Evolutionary conservation across 768 basidiomycete species (phyloP), one percentile per base, ranked within the genome.

Genomic region (Mycena leptocephala): DNA sequence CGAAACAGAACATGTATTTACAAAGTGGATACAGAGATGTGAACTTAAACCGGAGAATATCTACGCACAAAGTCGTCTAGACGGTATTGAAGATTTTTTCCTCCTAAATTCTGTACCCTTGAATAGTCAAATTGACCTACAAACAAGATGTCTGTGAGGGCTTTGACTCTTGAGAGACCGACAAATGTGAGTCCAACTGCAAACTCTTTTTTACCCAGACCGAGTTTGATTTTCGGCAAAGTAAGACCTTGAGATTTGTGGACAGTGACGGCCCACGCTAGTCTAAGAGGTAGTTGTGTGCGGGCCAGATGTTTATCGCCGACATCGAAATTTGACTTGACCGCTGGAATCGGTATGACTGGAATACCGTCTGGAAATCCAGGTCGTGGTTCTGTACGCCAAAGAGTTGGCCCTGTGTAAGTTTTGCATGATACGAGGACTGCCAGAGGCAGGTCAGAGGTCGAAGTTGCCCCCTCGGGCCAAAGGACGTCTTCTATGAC

Each of bases 171-270:
- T 6, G 76, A 77, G 10, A 79, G 67, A 1, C 63, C 74, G 5
- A 78, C 76, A 53, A 79, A 79, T 1, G 79, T 75, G 4, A 78
- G 58, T 1, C 79, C 79, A 7, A 16, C 28, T n/a, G 76, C 74
- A 65, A 79, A 79, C 22, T 79, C 79, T 37, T 61, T 69, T 32
- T 71, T 76, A 1, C 75, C 88, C 22, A 95, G 88, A 80, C 94
- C 93, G 37, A 95, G 87, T 78, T 90, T 92, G 65, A 94, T 91
- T 58, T 90, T 87, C 35, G 91, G 88, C 63, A 95, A 87, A 0
- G 94, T 95, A 81, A 94, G 92, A 3, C 94, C 94, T 79, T 95
- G 94, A 68, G 90, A 91, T 82, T 95, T 95, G 83, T 95, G 94
- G 65, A 95, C 93, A 1, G 91, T 91, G 87, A 93, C 93, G 0